Evolutionary conservation across 768 basidiomycete species (phyloP), one percentile per base, ranked within the genome.

Genomic region (Lactifluus pinguis): DNA sequence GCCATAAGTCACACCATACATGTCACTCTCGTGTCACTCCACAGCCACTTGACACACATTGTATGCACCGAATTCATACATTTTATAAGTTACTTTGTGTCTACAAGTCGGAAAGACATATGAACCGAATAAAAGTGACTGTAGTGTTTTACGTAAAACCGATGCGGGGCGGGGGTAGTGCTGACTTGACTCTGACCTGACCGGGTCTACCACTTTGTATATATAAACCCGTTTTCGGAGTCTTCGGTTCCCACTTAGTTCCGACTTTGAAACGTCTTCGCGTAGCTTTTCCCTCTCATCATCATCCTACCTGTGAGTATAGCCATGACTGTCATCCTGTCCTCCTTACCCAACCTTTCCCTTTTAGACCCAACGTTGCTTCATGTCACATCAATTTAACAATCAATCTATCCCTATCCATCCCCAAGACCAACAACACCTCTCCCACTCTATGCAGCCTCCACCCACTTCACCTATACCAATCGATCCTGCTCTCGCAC

Each of bases 401-500:
- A 71, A 69, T 68, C 63, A 70, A 57, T 65, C 75, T 68, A 62
- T 71, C 69, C 71, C 71, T 55, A 74, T 77, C 62, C 75, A 78
- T 70, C 74, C 78, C 66, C 72, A 72, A 61, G 67, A 71, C 60
- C 72, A 63, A 48, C 64, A 60, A 36, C 63, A 64, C 32, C 53
- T 55, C 36, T 44, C 55, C 30, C 80, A 80, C 61, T 73, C 75
- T 10, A 79, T 79, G 76, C 80, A 77, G 57, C 77, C 77, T 11
- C 79, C 84, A 58, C 79, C 80, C 55, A 83, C 85, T 29, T 80
- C 84, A 0, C 76, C 84, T 47, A 76, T 83, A 54, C 83, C 82
- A 39, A 85, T 89, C 56, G 88, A 90, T 72, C 87, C 87, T 21
- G 74, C 86, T 4, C 77, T 90, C 38, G 86, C 84, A n/a, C 72